Evolutionary conservation across 2,329 filamentous ascomycete genomes (phyloP).

Genomic region (Aspergillus sp.): DNA sequence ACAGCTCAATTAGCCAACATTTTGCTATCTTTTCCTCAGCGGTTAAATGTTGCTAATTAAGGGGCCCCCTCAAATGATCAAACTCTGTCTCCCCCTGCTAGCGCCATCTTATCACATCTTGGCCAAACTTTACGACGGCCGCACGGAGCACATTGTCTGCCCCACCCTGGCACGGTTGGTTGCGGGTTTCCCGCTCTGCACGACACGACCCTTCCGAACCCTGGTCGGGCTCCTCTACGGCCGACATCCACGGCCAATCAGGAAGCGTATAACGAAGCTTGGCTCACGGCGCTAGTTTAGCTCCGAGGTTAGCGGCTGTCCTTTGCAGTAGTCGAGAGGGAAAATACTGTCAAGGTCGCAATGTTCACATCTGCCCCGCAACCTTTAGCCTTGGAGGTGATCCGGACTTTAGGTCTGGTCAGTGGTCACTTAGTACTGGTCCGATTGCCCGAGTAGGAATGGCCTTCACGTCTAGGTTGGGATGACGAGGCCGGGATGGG

Average conservation of each 20-base stretch:
- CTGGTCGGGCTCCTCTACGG: background rate
- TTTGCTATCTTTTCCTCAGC: slow-evolving; percentile 3
- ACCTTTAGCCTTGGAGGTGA: no score
- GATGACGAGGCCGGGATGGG: no score
- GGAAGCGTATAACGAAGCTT: slow-evolving; percentile 12
- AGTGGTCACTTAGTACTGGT: no score
- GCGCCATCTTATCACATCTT: slow-evolving; percentile 10
- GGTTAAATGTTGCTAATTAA: slow-evolving; percentile 14
- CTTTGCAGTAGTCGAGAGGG: no score
- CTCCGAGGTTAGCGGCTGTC: slow-evolving; percentile 2
- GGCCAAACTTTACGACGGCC: slow-evolving; percentile 3
- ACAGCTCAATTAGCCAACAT: background rate
- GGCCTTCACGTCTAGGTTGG: no score
- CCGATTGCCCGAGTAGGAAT: no score
- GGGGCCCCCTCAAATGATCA: background rate
- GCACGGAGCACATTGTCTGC: slow-evolving; percentile 3
- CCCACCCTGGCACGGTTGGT: slow-evolving; percentile 14
- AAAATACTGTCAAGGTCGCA: no score
- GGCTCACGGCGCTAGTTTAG: slow-evolving; percentile 14
- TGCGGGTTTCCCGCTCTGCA: slow-evolving; percentile 17
- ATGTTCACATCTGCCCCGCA: no score
- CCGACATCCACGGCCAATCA: slow-evolving; percentile 12
- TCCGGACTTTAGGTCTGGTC: no score
- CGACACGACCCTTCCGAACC: slow-evolving; percentile 5
- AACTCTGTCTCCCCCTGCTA: background rate